Percentiles rank a stretch among this genome's conserved stretches.
Conservation (phyloP, 495 filamentous ascomycete species). For the Penicillium roqueforti region DNA sequence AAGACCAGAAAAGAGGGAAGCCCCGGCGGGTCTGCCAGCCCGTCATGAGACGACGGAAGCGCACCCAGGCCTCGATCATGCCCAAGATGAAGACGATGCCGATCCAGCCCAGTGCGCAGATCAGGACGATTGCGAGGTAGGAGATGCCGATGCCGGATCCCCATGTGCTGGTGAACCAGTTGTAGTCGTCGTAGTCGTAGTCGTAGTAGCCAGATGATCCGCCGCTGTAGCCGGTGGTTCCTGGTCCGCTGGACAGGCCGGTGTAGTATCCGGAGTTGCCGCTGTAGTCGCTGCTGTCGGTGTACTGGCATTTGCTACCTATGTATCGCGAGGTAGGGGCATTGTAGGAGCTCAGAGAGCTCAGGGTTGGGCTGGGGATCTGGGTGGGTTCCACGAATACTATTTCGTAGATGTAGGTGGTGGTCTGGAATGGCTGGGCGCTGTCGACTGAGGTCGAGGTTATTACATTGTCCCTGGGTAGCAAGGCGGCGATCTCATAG, state of each 20-base stretch:
- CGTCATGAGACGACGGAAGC: constrained; percentile 50
- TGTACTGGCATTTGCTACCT: constrained; percentile 9
- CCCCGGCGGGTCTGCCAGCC: constrained; percentile 46
- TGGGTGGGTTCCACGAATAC: constrained; percentile 32
- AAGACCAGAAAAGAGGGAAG: constrained; percentile 46
- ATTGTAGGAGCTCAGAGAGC: constrained; percentile 21
- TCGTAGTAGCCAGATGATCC: constrained; percentile 6
- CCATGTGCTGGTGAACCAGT: constrained; percentile 27
- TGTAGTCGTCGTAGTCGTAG: constrained; percentile 12
- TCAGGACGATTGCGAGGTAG: constrained; percentile 32
- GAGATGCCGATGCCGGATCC: constrained; percentile 26
- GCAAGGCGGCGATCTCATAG: constrained; percentile 5
- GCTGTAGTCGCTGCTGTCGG: constrained; percentile 6
- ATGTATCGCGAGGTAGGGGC: constrained; percentile 19
- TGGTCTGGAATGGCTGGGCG: constrained; percentile 21
- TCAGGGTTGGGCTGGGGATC: constrained; percentile 23
- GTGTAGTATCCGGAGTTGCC: not conserved
- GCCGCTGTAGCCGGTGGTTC: too few species aligned
- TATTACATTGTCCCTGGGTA: constrained; percentile 22
- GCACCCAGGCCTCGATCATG: constrained; percentile 46
- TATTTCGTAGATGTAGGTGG: constrained; percentile 27
- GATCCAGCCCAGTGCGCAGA: constrained; percentile 37
- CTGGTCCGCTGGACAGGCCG: too few species aligned
- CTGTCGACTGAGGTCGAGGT: constrained; percentile 32
- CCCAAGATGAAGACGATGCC: constrained; percentile 44